Percentiles rank a stretch among this genome's conserved stretches.
These are phyloP conservation scores for Pyricularia pennisetigena DNA, from an alignment of 2,329 filamentous ascomycete species.

Conservation along the genomic window DNA sequence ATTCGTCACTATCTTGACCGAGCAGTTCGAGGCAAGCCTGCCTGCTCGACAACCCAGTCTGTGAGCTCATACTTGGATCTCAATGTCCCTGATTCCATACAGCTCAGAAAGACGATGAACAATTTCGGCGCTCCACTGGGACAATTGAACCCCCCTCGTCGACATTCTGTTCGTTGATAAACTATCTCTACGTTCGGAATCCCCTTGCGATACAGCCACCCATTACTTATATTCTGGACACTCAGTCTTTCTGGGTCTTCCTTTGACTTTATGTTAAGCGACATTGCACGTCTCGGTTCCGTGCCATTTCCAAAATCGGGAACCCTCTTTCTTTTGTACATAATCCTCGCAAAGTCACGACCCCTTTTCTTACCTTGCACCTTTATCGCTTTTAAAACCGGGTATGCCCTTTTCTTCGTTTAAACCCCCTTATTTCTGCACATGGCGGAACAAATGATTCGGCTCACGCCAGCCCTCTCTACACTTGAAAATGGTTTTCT, in stretches of 20 bases:
- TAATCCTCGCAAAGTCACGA: background rate
- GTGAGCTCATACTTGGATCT: background rate
- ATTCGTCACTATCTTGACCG: background rate
- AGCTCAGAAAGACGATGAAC: background rate
- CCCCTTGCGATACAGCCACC: background rate
- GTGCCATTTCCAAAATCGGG: background rate
- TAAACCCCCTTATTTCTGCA: background rate
- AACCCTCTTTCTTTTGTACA: background rate
- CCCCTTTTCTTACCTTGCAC: background rate
- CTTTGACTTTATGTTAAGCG: background rate
- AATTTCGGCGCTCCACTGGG: background rate
- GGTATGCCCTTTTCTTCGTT: background rate
- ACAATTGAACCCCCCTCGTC: background rate
- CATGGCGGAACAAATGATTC: background rate
- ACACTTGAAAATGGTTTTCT: background rate
- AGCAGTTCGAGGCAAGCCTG: background rate
- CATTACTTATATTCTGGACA: background rate
- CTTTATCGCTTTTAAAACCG: background rate
- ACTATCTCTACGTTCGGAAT: background rate
- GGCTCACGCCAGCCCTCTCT: background rate
- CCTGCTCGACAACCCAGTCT: background rate
- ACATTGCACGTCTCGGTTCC: background rate
- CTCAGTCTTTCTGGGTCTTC: background rate
- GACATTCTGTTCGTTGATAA: background rate
- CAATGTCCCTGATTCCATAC: background rate